Evolutionary conservation across 2,329 filamentous ascomycete species (phyloP).

Genomic region (Diaporthe vaccinii): DNA sequence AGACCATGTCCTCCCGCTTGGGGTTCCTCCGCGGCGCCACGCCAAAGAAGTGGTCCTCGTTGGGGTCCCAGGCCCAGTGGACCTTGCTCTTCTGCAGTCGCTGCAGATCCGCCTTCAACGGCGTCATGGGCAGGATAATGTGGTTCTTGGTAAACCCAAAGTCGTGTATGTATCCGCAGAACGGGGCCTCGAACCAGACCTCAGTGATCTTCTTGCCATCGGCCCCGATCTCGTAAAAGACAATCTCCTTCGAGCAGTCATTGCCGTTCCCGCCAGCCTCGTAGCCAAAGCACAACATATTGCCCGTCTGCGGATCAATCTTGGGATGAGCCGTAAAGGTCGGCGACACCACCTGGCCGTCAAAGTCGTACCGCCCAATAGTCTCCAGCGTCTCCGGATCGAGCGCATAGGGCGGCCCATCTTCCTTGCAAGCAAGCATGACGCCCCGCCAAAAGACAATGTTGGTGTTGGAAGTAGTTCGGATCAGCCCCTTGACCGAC

Average conservation of each 20-base stretch:
- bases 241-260: constrained; percentile 59
- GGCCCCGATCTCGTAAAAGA: constrained; percentile 36
- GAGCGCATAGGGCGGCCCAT: constrained; percentile 64
- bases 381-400: constrained; percentile 64
- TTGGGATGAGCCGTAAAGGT: constrained; percentile 67
- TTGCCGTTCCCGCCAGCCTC: constrained; percentile 59
- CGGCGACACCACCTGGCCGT: constrained; percentile 60
- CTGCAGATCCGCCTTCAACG: constrained; percentile 52
- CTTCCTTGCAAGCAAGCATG: constrained; percentile 68
- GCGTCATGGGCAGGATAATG: constrained; percentile 55
- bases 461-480: constrained; percentile 71
- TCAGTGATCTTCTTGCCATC: constrained; percentile 26
- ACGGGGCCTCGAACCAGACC: constrained; percentile 49
- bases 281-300: constrained; percentile 66
- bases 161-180: constrained; percentile 58
- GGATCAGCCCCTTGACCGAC: constrained; percentile 66
- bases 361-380: constrained; percentile 63
- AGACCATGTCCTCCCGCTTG: constrained; percentile 54
- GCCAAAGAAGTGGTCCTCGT: constrained; percentile 45
- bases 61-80: constrained; percentile 56
- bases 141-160: constrained; percentile 57
- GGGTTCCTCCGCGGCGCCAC: constrained; percentile 41
- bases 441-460: constrained; percentile 68
- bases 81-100: constrained; percentile 54
- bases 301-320: constrained; percentile 63